Base-by-base conservation (phyloP, 2,329 filamentous ascomycete species). In the Verticillium isaacii region DNA sequence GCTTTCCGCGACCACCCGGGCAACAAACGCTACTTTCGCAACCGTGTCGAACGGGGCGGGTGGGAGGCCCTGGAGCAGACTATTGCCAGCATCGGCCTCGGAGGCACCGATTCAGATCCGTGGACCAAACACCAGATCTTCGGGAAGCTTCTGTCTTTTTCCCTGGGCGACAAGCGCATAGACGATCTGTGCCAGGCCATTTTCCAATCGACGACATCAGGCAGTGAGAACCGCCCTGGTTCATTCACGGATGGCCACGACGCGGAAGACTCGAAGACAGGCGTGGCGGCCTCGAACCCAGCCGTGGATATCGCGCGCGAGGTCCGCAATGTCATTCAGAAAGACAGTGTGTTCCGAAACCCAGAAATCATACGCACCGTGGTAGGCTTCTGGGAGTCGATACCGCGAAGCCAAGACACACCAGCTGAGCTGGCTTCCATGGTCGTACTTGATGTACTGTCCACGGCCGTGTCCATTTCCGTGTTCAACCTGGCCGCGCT, bases 1-100 rank as follows among this genome's bases (percentile, higher is more conserved):
- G 87, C 88, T 15, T 83, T 99, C 66, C 85, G 87, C 60, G 87
- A 87, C 56, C 93, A 98, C 74, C 83, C 89, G 56, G 94, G 93
- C 23, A 99, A 98, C 75, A 85, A 89, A 70, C 86, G 91, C 68
- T 97, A 94, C 78, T 98, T 98, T 73, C 85, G 87, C 62, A 88
- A 87, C 67, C 83, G 87, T 66, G 86, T 96, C 34, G 85, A 91
- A 62, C 88, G 86, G 25, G 90, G 89, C 61, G 93, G 94, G 3
- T 96, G 92, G 89, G 82, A 87, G 66, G 85, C 87, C 8, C 74
- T 97, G 60, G 89, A 95, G 70, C 85, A 91, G 70, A 85, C 85
- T 6, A 83, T 93, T 77, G 85, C 84, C 64, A 87, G 86, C 72
- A 87, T 88, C 73, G 85, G 89, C 37, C 76, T 87, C 60, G 82